Conservation (phyloP, 2,329 filamentous ascomycete species). For the Verticillium albo-atrum region DNA sequence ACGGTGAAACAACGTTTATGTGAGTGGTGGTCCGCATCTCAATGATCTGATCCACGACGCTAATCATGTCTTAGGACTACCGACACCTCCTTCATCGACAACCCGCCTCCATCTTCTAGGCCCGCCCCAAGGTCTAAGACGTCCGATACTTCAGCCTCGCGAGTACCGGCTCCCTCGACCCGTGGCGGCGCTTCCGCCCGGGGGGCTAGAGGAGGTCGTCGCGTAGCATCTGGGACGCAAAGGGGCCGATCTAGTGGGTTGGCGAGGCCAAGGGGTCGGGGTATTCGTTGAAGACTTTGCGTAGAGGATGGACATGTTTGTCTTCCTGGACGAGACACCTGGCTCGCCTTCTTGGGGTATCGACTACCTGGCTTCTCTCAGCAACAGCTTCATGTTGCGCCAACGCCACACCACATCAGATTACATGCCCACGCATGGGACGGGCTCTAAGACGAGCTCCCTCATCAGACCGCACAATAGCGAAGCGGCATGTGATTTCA, state of each 20-base stretch:
- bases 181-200: conserved; percentile 30
- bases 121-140: conserved; percentile 40
- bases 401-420: background rate
- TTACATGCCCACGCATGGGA: background rate
- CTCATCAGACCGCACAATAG: background rate
- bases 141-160: conserved; percentile 34
- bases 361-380: background rate
- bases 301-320: background rate
- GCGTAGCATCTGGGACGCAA: conserved; percentile 21
- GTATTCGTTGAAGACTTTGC: conserved; percentile 31
- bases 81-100: conserved; percentile 86
- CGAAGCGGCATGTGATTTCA: background rate
- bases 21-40: conserved; percentile 25
- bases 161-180: conserved; percentile 37
- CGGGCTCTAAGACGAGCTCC: background rate
- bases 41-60: background rate
- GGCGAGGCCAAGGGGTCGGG: conserved; percentile 39
- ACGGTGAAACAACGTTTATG: conserved; percentile 82
- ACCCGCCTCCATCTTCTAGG: conserved; percentile 59
- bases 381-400: background rate
- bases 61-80: conserved; percentile 60
- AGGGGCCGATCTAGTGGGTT: conserved; percentile 42
- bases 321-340: background rate
- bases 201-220: conserved; percentile 17
- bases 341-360: background rate